Evolutionary conservation across 139 green algal species (phyloP).

Genomic region (Eudorina sp.): DNA sequence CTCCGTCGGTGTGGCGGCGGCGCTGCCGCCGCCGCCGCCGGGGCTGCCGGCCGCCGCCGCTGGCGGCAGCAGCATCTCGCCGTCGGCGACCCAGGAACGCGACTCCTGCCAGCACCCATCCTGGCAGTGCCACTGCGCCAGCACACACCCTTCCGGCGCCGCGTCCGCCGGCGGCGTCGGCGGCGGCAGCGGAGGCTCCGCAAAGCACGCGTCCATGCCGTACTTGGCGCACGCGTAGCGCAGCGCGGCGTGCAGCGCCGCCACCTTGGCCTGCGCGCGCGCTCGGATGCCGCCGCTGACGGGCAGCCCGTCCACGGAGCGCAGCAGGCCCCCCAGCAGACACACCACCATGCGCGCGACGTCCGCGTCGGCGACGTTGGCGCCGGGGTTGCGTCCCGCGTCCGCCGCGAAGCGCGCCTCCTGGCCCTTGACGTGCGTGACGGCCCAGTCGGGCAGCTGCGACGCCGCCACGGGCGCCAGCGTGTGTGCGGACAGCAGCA

Average conservation of each 20-base stretch:
- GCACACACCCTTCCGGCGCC: slow-evolving; percentile 42
- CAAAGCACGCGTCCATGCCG: slow-evolving; percentile 51
- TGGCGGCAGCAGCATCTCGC: not conserved
- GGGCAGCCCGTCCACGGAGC: not conserved
- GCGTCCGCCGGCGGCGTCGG: not conserved
- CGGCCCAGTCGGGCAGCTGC: slow-evolving; percentile 59
- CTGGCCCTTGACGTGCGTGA: slow-evolving; percentile 54
- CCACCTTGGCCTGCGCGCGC: slow-evolving; percentile 45
- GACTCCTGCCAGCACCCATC: slow-evolving; percentile 58
- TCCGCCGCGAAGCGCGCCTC: slow-evolving; percentile 42
- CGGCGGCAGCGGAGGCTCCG: slow-evolving; percentile 53
- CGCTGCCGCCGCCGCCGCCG: not conserved
- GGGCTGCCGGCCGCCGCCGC: too few species aligned
- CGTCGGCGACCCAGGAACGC: slow-evolving; percentile 41
- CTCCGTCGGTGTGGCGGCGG: slow-evolving; percentile 17
- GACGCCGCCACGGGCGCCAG: slow-evolving; percentile 48
- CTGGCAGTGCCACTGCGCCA: slow-evolving; percentile 59
- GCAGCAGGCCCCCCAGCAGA: slow-evolving; percentile 35
- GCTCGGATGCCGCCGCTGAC: not conserved
- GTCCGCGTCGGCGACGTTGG: slow-evolving; percentile 37
- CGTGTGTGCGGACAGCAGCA: slow-evolving; percentile 54
- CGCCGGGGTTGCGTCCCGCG: not conserved
- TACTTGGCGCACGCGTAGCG: slow-evolving; percentile 57
- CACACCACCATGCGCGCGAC: slow-evolving; percentile 54
- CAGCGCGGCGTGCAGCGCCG: slow-evolving; percentile 41